Percentiles rank a stretch among this genome's conserved stretches.
Evolutionary conservation across 1,284 basidiomycete species (phyloP).

Genomic region (Moesziomyces aphidis): DNA sequence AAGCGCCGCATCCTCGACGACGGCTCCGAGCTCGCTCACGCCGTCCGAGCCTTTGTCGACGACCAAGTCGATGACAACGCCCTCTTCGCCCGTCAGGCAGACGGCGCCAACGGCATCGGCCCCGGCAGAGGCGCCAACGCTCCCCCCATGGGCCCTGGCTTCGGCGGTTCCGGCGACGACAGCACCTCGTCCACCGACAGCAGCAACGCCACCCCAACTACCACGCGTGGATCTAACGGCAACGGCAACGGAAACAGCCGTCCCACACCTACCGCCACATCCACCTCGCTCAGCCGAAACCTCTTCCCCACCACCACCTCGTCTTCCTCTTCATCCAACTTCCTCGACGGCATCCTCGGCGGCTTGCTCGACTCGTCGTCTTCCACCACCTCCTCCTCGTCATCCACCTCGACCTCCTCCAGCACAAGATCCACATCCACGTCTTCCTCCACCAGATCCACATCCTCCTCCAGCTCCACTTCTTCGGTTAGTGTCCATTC

Average conservation of each 20-base stretch:
- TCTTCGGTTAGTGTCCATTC: conserved; percentile 36
- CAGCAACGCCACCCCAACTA: conserved; percentile 7
- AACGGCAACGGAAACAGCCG: conserved; percentile 7
- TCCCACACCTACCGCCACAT: conserved; percentile 14
- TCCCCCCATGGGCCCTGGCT: conserved; percentile 17
- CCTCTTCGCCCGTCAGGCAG: conserved; percentile 34
- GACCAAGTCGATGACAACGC: conserved; percentile 3
- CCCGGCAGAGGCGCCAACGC: conserved; percentile 9
- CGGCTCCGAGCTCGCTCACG: conserved; percentile 28
- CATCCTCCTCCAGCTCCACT: conserved; percentile 21
- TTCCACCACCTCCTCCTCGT: conserved; percentile 13
- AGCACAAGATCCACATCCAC: conserved; percentile 25
- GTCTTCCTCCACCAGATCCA: conserved; percentile 16
- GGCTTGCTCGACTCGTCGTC: not conserved
- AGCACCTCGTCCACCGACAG: not conserved
- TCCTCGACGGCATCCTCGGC: conserved; percentile 4
- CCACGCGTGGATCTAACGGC: conserved; percentile 16
- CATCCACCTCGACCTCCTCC: conserved; percentile 18
- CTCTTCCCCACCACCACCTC: conserved; percentile 16
- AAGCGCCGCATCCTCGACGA: conserved; percentile 52
- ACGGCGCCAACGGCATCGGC: conserved; percentile 22
- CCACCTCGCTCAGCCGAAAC: conserved; percentile 16
- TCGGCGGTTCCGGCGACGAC: conserved; percentile 6
- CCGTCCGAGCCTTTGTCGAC: conserved; percentile 31
- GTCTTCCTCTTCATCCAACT: conserved; percentile 7